phyloP scores from a whole-genome alignment of 352 stramenopile species.

The Blastocystis sp. region DNA sequence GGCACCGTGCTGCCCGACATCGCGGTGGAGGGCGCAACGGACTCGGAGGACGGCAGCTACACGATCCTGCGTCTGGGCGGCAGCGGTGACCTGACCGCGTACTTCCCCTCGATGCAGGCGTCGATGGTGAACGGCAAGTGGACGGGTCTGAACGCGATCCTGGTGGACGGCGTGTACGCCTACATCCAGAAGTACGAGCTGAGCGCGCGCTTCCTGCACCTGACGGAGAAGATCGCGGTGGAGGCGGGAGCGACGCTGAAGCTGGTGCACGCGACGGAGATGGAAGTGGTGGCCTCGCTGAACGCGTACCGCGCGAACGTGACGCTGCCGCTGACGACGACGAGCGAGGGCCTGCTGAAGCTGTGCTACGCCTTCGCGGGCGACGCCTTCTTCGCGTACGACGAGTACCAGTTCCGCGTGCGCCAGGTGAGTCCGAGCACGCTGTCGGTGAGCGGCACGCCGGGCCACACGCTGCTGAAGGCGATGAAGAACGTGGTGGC shows the following conservation, averaged over 20 bases:
- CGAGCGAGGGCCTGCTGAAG: conserved; percentile 20
- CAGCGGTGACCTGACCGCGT: neutral
- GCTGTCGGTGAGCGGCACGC: neutral
- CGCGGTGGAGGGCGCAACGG: neutral
- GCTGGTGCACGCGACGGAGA: conserved; percentile 8
- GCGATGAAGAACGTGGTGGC: conserved; percentile 22
- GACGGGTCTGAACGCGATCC: conserved; percentile 10
- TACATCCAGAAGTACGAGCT: conserved; percentile 7
- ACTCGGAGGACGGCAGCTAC: conserved; percentile 1
- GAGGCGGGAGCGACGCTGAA: conserved; percentile 31
- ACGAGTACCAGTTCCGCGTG: conserved; percentile 15
- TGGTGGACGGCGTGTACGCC: conserved; percentile 29
- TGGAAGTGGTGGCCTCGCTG: neutral
- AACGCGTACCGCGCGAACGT: conserved; percentile 40
- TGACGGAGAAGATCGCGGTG: neutral
- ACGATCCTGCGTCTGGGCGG: conserved; percentile 35
- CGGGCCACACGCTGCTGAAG: neutral
- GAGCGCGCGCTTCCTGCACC: neutral
- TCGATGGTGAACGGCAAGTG: conserved; percentile 22
- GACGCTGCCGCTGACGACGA: conserved; percentile 18
- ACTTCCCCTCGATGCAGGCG: conserved; percentile 48
- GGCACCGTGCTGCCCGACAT: conserved; percentile 29
- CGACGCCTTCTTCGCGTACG: conserved; percentile 59
- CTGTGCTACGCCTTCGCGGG: conserved; percentile 62
- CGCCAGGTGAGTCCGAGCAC: neutral